Evolutionary conservation across 371 early-diverging fungal genomes (phyloP).

Genomic region (Mucor plumbeus): DNA sequence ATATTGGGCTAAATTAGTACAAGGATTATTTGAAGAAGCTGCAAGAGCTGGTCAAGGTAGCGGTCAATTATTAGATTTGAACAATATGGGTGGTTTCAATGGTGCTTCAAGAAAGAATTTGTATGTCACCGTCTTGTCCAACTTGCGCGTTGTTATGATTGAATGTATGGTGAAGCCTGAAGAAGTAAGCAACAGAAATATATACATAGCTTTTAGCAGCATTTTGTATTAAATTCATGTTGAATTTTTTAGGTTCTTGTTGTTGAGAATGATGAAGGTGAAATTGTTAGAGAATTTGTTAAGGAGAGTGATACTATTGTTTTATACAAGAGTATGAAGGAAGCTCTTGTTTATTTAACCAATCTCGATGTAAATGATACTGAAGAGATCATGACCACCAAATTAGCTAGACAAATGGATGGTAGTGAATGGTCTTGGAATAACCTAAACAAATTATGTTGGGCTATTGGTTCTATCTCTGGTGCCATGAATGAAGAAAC

Average conservation of each 20-base stretch:
- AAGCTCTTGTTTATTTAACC: constrained; percentile 96
- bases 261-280: constrained; percentile 99
- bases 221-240: not conserved
- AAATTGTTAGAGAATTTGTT: constrained; percentile 98
- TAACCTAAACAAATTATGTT: constrained; percentile 98
- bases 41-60: constrained; percentile 61
- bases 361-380: constrained; percentile 94
- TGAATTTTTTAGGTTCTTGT: constrained; percentile 71
- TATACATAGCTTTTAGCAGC: not conserved
- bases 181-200: constrained; percentile 64
- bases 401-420: constrained; percentile 92
- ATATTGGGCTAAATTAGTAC: constrained; percentile 94
- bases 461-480: constrained; percentile 99
- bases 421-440: constrained; percentile 95
- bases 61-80: constrained; percentile 51
- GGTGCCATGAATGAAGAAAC: constrained; percentile 96
- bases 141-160: constrained; percentile 91
- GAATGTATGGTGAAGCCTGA: constrained; percentile 97
- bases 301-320: constrained; percentile 99
- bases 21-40: constrained; percentile 83
- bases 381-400: constrained; percentile 93
- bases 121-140: constrained; percentile 82
- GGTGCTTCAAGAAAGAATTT: constrained; percentile 53
- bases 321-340: constrained; percentile 98
- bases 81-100: constrained; percentile 34